Conservation (phyloP, 352 stramenopile genomes). For the Salisapilia sapeloensis region DNA sequence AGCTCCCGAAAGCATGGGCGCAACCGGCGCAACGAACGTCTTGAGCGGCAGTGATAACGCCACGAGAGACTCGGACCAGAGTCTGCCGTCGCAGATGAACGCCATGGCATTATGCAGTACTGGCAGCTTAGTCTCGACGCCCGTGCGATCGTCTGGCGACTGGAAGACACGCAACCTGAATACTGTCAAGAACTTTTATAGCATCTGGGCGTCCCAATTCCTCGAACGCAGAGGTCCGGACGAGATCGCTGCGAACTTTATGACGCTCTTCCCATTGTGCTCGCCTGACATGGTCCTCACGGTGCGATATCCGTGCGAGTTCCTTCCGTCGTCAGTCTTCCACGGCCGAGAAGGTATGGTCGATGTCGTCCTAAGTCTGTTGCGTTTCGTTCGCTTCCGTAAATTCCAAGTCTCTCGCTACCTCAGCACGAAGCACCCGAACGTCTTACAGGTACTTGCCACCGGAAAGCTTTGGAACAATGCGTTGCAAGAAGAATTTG, state of each 20-base stretch:
- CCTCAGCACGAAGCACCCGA: constrained; percentile 64
- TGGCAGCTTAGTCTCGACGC: constrained; percentile 28
- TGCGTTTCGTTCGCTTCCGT: constrained; percentile 55
- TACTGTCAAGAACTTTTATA: constrained; percentile 74
- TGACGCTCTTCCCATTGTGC: constrained; percentile 67
- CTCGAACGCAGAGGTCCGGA: constrained; percentile 27
- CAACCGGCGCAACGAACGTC: constrained; percentile 21
- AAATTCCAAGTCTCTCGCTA: constrained; percentile 53
- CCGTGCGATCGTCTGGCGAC: constrained; percentile 56
- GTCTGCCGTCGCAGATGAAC: constrained; percentile 2
- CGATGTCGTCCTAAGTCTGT: constrained; percentile 56
- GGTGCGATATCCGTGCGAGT: constrained; percentile 65
- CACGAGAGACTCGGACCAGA: constrained; percentile 34
- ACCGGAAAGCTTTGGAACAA: constrained; percentile 73
- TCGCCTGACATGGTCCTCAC: constrained; percentile 61
- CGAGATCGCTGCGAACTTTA: constrained; percentile 38
- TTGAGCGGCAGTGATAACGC: too few species aligned
- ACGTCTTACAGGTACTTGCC: constrained; percentile 57
- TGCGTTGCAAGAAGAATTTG: constrained; percentile 51
- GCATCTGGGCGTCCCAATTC: constrained; percentile 61
- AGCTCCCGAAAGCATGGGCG: constrained; percentile 22
- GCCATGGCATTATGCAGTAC: constrained; percentile 5
- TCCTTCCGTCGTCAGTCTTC: constrained; percentile 55
- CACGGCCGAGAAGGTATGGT: constrained; percentile 70
- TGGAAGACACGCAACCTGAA: constrained; percentile 73